Base-by-base conservation (phyloP, 2,329 filamentous ascomycete genomes). In the Beauveria sp. region DNA sequence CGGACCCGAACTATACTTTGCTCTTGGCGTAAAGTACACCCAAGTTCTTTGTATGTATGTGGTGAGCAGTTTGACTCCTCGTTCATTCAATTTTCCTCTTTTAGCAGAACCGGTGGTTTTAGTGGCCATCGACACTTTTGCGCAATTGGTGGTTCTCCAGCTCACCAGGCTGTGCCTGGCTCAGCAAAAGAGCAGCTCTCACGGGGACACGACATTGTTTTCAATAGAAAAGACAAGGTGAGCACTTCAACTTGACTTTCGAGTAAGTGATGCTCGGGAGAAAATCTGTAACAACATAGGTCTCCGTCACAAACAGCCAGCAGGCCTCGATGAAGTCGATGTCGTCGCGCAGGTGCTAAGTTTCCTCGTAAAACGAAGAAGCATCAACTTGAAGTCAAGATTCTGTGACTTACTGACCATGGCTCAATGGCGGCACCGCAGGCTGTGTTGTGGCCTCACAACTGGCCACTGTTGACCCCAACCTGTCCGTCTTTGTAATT, bases 381-480 rank as follows among this genome's bases (percentile, higher is more conserved):
- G 30, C 30, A 30, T 12, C 2, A 12, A 12, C 7, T 30, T 30
- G 4, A 12, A 30, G 30, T 10, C 30, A 30, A 30, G 10, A 30
- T 10, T 30, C 30, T 30, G 30, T 30, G 9, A 12, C 30, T 30
- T 7, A 20, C 45, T 42, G 8, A 51, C 22, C 9, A 16, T 42
- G 22, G 14, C 12, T 43, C 38, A 4, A 45, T 73, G 71, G 71
- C 5, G 72, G 72, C 16, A 72, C 71, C 2, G 65, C 70, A 8
- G 71, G 67, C 55, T 71, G 70, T 22, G 65, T 73, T 16, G 59
- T 73, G 2, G 72, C 72, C 2, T 65, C 67, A 1, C 64, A 71
- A n/a, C 62, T 73, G 9, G 67, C 70, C 8, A 68, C 69, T 49
- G 68, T 67, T 2, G 65, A 72, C 34, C 70, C 70, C 7, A 60